A percentile compares a stretch with the other conserved stretches of the same genome.
Conservation (phyloP, 495 filamentous ascomycete species). For the Daldinia caldariorum region DNA sequence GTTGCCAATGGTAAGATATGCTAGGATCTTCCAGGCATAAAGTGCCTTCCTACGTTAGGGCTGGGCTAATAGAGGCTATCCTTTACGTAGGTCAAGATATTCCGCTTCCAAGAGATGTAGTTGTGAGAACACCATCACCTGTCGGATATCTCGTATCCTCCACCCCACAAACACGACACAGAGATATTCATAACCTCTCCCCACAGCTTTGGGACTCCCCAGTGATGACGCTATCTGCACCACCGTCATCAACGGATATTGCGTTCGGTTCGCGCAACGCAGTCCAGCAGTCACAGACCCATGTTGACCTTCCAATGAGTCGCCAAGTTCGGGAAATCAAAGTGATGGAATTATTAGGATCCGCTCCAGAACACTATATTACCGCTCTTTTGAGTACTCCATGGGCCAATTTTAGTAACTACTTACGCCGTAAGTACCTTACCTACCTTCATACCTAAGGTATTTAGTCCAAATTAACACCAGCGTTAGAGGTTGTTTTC, state of each 20-base stretch:
- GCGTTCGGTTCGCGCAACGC: neutral
- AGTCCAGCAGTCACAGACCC: neutral
- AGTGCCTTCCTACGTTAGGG: neutral
- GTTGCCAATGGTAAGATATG: slow-evolving; percentile 6
- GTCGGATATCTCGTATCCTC: neutral
- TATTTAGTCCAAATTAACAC: neutral
- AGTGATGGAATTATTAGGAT: neutral
- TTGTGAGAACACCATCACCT: slow-evolving; percentile 4
- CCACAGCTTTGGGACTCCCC: neutral
- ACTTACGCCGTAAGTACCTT: neutral
- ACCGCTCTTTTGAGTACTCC: neutral
- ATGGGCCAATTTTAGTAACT: neutral
- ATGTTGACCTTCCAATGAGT: neutral
- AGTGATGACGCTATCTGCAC: neutral
- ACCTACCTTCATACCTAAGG: neutral
- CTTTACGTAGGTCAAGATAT: neutral
- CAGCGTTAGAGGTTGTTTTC: neutral
- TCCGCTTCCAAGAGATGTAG: neutral
- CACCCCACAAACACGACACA: neutral
- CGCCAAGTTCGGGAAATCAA: neutral
- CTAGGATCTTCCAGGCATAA: neutral
- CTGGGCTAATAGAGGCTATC: neutral
- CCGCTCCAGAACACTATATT: neutral
- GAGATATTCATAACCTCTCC: neutral
- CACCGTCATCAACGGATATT: neutral